A percentile compares a stretch with the other conserved stretches of the same genome.
These are phyloP conservation scores for Puccinellia tenuiflora DNA, from an alignment of 176 grass and related monocot genomes.

Conservation along the genomic window DNA sequence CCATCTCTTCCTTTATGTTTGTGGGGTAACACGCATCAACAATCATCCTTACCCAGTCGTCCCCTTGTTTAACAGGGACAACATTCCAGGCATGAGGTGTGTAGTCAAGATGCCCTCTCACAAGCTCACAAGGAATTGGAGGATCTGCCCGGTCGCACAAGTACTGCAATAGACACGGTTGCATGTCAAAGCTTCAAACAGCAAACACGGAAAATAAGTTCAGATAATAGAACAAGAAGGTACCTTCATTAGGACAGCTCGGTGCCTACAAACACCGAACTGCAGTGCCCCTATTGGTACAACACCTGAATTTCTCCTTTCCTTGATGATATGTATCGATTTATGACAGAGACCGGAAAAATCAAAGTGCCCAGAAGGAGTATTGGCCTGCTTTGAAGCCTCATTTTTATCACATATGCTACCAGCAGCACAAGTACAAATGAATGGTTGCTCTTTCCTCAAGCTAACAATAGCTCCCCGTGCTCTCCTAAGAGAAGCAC, in stretches of 20 bases:
- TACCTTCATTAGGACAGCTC: conserved; percentile 99
- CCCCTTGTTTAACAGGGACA: conserved; percentile 74
- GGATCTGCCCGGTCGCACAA: conserved; percentile 86
- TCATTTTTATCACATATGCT: conserved; percentile 31
- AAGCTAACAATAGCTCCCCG: conserved; percentile 67
- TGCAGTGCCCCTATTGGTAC: conserved; percentile 83
- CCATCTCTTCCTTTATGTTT: conserved; percentile 88
- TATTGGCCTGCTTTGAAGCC: conserved; percentile 27
- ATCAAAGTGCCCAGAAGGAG: conserved; percentile 34
- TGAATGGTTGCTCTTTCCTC: conserved; percentile 81
- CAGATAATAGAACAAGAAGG: neutral
- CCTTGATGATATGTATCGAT: conserved; percentile 81
- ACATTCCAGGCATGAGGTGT: conserved; percentile 97
- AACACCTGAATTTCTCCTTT: conserved; percentile 76
- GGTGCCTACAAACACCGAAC: conserved; percentile 94
- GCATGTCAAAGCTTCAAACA: conserved; percentile 20
- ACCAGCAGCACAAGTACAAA: conserved; percentile 80
- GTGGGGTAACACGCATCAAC: conserved; percentile 94
- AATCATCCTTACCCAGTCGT: conserved; percentile 71
- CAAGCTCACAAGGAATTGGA: conserved; percentile 92
- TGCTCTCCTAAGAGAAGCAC: conserved; percentile 59
- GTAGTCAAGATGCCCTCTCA: conserved; percentile 94
- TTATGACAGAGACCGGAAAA: conserved; percentile 58
- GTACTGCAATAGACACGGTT: conserved; percentile 58
- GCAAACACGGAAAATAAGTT: conserved; percentile 1